Base-by-base conservation (phyloP, 352 stramenopile genomes). In the Phytophthora cactorum region DNA sequence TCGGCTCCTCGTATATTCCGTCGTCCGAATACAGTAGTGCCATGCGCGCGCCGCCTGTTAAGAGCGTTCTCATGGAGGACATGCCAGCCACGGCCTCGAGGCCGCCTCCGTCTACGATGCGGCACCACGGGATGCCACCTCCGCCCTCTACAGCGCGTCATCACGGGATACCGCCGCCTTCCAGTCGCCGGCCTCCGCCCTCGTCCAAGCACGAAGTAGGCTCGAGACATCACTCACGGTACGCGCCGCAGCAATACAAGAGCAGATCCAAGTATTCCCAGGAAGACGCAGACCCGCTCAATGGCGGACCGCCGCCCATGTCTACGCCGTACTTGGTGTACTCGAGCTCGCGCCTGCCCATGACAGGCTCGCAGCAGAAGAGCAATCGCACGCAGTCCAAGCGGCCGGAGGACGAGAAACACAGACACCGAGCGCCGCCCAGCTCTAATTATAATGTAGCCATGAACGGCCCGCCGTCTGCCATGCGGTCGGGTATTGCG, bases 321-420 rank as follows among this genome's bases (percentile, higher is more conserved):
- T 79, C 78, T 0, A 76, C 78, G 32, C 78, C 78, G 0, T 87
- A 76, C 49, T 65, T 88, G 47, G 74, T 81, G 15, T 85, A 80
- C 28, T 81, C 79, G 2, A 76, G 38, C 29, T 73, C 75, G 0
- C 44, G 47, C 3, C 38, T 49, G 2, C 65, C 65, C 7, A 69
- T 63, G 34, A 70, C 59, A 25, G 49, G 64, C 17, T 73, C 56
- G 7, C 51, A 67, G 7, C 59, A 68, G 6, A 47, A 54, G 32
- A 73, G 66, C 53, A 59, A 17, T 59, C 47, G 57, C 43, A 5
- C 17, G 43, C 5, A 54, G 36, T n/a, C 32, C 4, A 27, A 39
- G 3, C 27, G 31, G 10, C 52, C 36, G 5, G 53, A 60, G 3
- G 43, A 62, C n/a, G 43, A 67, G 28, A 61, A 60, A 36, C 5